phyloP scores from a whole-genome alignment of 371 early-diverging fungal genomes.

The Mucor saturninus region DNA sequence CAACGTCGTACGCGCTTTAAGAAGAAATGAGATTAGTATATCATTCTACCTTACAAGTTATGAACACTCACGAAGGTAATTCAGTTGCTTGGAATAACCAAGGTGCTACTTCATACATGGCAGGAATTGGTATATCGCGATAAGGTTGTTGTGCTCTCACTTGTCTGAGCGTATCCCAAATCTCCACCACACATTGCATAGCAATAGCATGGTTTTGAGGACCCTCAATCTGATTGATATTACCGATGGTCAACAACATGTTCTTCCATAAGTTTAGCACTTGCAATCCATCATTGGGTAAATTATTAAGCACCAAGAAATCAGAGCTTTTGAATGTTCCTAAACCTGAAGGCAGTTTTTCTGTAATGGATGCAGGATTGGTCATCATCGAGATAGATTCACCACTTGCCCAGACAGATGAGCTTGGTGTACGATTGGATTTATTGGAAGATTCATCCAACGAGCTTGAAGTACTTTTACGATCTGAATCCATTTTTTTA shows the following conservation, averaged over 20 bases:
- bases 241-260: conserved; percentile 71
- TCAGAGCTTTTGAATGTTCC: conserved; percentile 50
- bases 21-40: not conserved
- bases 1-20: conserved; percentile 50
- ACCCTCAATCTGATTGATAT: conserved; percentile 64
- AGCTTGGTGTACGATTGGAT: conserved; percentile 51
- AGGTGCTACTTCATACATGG: conserved; percentile 67
- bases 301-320: conserved; percentile 45
- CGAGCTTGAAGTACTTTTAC: conserved; percentile 26
- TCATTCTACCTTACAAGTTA: no score
- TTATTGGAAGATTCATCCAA: conserved; percentile 41
- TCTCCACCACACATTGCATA: conserved; percentile 68
- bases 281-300: conserved; percentile 46
- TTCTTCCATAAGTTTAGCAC: conserved; percentile 70
- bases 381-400: conserved; percentile 36
- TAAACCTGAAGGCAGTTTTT: conserved; percentile 40
- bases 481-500: conserved; percentile 29
- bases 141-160: conserved; percentile 64
- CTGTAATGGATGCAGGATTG: conserved; percentile 39
- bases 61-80: conserved; percentile 48
- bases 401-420: conserved; percentile 22
- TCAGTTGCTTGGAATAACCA: conserved; percentile 75
- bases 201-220: conserved; percentile 73
- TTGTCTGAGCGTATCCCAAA: conserved; percentile 69
- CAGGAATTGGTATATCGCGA: conserved; percentile 56